A percentile compares a stretch with the other conserved stretches of the same genome.
These are phyloP conservation scores for Teunomyces pallodes DNA, from an alignment of 805 yeast species.

Conservation along the genomic window DNA sequence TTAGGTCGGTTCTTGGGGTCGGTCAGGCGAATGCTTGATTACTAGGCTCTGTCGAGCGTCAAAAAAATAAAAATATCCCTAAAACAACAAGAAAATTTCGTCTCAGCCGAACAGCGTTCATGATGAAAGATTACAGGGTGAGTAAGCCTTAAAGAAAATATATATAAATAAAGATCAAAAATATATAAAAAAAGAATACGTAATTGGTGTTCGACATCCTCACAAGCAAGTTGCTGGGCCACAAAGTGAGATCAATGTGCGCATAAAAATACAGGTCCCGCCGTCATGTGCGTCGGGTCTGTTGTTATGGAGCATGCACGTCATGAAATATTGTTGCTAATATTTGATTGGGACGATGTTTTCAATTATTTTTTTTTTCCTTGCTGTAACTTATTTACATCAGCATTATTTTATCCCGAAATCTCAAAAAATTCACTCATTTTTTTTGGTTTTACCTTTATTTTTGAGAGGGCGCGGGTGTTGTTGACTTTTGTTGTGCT, in stretches of 20 bases:
- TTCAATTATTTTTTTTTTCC: not conserved
- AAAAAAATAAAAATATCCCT: not conserved
- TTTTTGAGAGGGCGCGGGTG: too few relatives aligned
- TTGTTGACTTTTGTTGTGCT: too few relatives aligned
- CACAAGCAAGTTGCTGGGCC: too few relatives aligned
- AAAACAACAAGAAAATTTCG: not conserved
- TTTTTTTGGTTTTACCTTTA: not conserved
- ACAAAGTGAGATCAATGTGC: too few relatives aligned
- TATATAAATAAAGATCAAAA: too few relatives aligned
- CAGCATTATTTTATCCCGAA: not conserved
- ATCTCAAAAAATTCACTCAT: not conserved
- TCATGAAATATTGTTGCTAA: not conserved
- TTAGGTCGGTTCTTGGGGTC: not conserved
- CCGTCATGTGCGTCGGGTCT: too few relatives aligned
- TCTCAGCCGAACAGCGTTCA: not conserved
- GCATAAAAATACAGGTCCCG: too few relatives aligned
- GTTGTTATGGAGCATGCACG: too few relatives aligned
- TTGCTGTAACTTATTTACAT: not conserved
- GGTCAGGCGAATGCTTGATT: not conserved
- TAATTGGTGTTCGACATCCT: too few relatives aligned
- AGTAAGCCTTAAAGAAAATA: too few relatives aligned
- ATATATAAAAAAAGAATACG: too few relatives aligned
- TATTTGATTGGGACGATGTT: not conserved
- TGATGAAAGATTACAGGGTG: too few relatives aligned
- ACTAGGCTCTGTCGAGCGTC: not conserved